Percentiles rank a stretch among this genome's conserved stretches.
Conservation (phyloP, 2,329 filamentous ascomycete genomes). For the Emydomyces testavorans region DNA sequence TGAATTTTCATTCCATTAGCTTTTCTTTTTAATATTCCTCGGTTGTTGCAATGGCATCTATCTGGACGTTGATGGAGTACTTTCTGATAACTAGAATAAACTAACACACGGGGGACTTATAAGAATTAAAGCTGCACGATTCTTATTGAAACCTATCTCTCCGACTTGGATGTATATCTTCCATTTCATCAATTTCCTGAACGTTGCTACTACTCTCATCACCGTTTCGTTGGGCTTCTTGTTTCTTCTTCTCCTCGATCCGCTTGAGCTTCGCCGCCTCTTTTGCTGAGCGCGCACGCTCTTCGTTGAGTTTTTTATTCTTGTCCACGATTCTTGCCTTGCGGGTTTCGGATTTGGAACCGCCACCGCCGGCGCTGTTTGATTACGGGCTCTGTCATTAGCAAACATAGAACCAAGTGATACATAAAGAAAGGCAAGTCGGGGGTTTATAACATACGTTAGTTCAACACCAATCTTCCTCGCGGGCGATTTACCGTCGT, state of each 20-base stretch:
- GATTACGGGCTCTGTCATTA: conserved; percentile 2
- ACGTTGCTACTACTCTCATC: conserved; percentile 17
- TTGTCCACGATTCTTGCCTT: conserved; percentile 70
- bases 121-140: not conserved
- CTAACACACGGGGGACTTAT: not conserved
- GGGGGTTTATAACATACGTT: conserved; percentile 51
- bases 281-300: conserved; percentile 46
- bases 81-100: not conserved
- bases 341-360: conserved; percentile 61
- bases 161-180: conserved; percentile 14
- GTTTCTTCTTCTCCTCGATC: conserved; percentile 32
- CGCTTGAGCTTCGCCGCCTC: conserved; percentile 37
- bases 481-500: conserved; percentile 43
- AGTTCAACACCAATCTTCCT: conserved; percentile 87
- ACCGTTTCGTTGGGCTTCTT: conserved; percentile 22
- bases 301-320: conserved; percentile 71
- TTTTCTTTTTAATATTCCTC: not conserved
- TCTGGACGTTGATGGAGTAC: too few relatives aligned
- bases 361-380: conserved; percentile 63
- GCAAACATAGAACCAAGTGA: conserved; percentile 1
- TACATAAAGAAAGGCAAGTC: conserved; percentile 1
- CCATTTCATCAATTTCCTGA: conserved; percentile 1
- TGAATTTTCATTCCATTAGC: conserved; percentile 1
- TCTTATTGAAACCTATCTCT: conserved; percentile 10
- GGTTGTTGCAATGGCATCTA: not conserved